Evolutionary conservation across 352 stramenopile genomes (phyloP).

Genomic region (Phytopythium ostracodes): DNA sequence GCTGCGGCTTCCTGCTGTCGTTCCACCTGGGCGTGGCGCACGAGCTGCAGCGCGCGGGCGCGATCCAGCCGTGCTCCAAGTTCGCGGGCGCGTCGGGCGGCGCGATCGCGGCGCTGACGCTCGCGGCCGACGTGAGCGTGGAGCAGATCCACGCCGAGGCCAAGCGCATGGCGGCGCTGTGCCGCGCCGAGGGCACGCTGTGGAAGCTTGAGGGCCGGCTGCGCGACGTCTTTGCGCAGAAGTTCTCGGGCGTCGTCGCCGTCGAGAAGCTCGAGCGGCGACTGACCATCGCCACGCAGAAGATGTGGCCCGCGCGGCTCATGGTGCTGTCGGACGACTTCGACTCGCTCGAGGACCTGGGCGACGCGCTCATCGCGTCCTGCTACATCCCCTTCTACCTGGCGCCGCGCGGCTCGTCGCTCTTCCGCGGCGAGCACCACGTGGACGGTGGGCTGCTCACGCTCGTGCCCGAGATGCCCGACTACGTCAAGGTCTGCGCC

Average conservation of each 20-base stretch:
- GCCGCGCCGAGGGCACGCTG: conserved; percentile 45
- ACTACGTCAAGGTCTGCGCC: conserved; percentile 66
- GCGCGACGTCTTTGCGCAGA: conserved; percentile 43
- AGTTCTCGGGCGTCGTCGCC: conserved; percentile 39
- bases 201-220: conserved; percentile 65
- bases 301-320: conserved; percentile 59
- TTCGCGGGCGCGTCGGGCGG: conserved; percentile 76
- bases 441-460: conserved; percentile 67
- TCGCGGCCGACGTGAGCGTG: conserved; percentile 54
- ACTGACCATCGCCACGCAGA: conserved; percentile 63
- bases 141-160: conserved; percentile 53
- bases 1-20: conserved; percentile 71
- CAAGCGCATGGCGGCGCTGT: conserved; percentile 53
- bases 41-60: conserved; percentile 46
- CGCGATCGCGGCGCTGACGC: conserved; percentile 53
- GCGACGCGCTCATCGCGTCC: conserved; percentile 63
- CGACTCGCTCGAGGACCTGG: conserved; percentile 51
- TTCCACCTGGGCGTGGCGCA: conserved; percentile 76
- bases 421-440: conserved; percentile 63
- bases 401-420: conserved; percentile 30
- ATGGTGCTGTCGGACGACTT: conserved; percentile 56
- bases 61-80: conserved; percentile 37
- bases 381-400: conserved; percentile 83
- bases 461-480: conserved; percentile 61
- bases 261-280: conserved; percentile 37